Percentiles rank a stretch among this genome's conserved stretches.
These are phyloP conservation scores for Pisolithus sp. DNA, from an alignment of 768 basidiomycete genomes.

Conservation along the genomic window DNA sequence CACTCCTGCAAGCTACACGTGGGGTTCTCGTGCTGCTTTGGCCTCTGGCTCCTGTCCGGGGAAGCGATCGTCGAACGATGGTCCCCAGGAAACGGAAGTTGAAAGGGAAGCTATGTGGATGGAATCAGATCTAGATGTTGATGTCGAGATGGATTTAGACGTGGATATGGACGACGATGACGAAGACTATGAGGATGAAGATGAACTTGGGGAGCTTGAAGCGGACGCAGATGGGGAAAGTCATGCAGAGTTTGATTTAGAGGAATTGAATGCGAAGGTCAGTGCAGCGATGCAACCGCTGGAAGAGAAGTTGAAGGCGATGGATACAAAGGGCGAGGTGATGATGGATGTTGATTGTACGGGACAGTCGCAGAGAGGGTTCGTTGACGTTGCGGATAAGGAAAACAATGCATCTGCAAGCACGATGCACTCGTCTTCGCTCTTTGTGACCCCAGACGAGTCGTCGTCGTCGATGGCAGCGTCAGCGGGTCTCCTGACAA, in stretches of 20 bases:
- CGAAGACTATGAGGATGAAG: constrained; percentile 24
- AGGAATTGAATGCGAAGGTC: background rate
- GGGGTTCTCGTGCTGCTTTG: constrained; percentile 14
- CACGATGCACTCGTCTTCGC: background rate
- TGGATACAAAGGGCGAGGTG: background rate
- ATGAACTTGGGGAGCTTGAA: constrained; percentile 7
- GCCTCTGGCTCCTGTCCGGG: background rate
- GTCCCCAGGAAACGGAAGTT: constrained; percentile 16
- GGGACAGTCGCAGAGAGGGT: background rate
- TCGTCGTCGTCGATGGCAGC: constrained; percentile 1
- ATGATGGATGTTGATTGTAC: background rate
- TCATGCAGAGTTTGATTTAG: constrained; percentile 11
- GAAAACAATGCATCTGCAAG: background rate
- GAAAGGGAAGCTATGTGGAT: constrained; percentile 20
- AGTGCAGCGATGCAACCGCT: background rate
- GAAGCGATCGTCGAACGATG: constrained; percentile 12
- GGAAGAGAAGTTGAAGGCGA: background rate
- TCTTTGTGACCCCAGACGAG: background rate
- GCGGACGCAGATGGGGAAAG: constrained; percentile 11
- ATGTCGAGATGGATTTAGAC: constrained; percentile 16
- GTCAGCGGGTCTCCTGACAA: background rate
- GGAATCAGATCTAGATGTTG: constrained; percentile 25
- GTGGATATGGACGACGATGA: constrained; percentile 20
- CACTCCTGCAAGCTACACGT: constrained; percentile 27
- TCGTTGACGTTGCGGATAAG: background rate